Percentiles rank a stretch among this genome's conserved stretches.
Conservation (phyloP, 768 basidiomycete species). For the Tulasnella sp. region DNA sequence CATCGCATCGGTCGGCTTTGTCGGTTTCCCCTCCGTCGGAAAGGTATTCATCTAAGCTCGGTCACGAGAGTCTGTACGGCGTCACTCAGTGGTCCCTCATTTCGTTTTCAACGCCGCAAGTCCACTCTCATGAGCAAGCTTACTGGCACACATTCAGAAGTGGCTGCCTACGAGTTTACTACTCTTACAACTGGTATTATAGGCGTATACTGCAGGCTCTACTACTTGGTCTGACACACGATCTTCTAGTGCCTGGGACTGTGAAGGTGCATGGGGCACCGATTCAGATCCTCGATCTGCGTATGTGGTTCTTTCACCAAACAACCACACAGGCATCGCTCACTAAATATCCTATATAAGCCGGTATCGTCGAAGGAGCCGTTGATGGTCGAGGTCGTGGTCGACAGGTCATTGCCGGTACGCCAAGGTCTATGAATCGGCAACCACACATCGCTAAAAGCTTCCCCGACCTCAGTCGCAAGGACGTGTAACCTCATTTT, state of each 20-base stretch:
- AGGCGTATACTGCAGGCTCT: neutral
- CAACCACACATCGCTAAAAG: conserved; percentile 33
- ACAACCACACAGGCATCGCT: conserved; percentile 4
- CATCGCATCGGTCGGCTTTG: conserved; percentile 76
- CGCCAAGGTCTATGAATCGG: conserved; percentile 38
- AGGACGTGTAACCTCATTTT: conserved; percentile 98
- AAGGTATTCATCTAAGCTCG: conserved; percentile 57
- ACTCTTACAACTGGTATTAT: conserved; percentile 70
- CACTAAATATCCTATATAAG: conserved; percentile 46
- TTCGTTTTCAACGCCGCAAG: conserved; percentile 47
- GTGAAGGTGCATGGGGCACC: conserved; percentile 94
- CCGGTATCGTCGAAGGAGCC: conserved; percentile 98
- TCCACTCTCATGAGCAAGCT: conserved; percentile 94
- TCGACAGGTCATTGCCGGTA: conserved; percentile 90
- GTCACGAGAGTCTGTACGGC: conserved; percentile 3
- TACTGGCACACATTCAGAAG: conserved; percentile 95
- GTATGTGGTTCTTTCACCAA: conserved; percentile 24
- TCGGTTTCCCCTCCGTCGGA: conserved; percentile 95
- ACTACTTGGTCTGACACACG: neutral
- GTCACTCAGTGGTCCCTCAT: neutral
- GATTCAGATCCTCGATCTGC: conserved; percentile 45
- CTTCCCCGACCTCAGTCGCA: conserved; percentile 64
- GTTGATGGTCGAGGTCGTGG: conserved; percentile 96
- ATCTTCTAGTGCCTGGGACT: conserved; percentile 74
- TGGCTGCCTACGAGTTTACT: conserved; percentile 96